These are phyloP conservation scores for Cutaneotrichosporon sp. DNA, from an alignment of 1,284 basidiomycete genomes.

Conservation along the genomic window DNA sequence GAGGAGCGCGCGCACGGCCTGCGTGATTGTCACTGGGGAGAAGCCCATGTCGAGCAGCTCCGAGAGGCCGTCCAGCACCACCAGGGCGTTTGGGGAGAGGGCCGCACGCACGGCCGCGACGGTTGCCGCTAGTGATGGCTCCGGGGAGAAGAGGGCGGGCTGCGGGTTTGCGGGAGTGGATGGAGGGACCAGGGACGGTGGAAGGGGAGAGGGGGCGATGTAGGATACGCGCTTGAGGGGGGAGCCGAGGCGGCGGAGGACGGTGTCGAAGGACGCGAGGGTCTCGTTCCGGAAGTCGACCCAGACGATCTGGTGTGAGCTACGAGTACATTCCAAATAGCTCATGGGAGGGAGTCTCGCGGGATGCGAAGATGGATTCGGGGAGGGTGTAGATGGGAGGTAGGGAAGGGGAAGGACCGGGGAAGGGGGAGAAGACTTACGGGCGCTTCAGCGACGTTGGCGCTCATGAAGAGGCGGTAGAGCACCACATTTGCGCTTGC, in stretches of 20 bases:
- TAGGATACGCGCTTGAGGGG: conserved; percentile 27
- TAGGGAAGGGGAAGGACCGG: neutral
- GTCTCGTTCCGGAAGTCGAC: conserved; percentile 47
- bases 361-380: neutral
- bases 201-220: conserved; percentile 34
- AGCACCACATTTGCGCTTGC: conserved; percentile 44
- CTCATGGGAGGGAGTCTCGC: neutral
- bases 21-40: conserved; percentile 23
- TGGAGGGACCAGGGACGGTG: conserved; percentile 34
- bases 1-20: conserved; percentile 42
- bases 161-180: conserved; percentile 8
- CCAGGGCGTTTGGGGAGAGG: conserved; percentile 18
- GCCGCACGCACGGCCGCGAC: conserved; percentile 23
- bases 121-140: conserved; percentile 30
- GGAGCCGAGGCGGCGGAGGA: conserved; percentile 15
- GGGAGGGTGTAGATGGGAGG: neutral
- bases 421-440: conserved; percentile 17
- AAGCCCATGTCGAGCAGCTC: conserved; percentile 42
- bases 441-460: conserved; percentile 25
- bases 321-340: neutral
- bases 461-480: conserved; percentile 43
- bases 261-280: conserved; percentile 31
- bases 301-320: conserved; percentile 33
- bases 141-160: conserved; percentile 30
- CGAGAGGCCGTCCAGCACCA: conserved; percentile 48